A percentile compares a stretch with the other conserved stretches of the same genome.
These are phyloP conservation scores for Solanum tacnaense DNA, from an alignment of 257 asterid species.

Conservation along the genomic window DNA sequence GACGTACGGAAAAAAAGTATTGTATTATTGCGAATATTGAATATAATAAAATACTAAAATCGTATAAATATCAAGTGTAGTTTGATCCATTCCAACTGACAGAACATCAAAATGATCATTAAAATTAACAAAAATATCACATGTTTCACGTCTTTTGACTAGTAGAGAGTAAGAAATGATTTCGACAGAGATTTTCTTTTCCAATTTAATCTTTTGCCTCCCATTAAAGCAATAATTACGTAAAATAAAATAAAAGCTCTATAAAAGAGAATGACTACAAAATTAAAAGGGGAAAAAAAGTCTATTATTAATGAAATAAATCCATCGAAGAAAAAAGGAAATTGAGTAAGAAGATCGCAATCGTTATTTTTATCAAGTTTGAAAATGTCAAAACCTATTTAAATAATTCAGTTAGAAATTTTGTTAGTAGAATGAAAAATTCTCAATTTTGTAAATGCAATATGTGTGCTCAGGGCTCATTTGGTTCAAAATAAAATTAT, in stretches of 20 bases:
- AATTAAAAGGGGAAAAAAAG: not conserved
- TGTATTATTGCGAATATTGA: not conserved
- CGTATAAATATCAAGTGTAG: not conserved
- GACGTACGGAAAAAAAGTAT: fast-evolving
- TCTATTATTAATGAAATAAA: not conserved
- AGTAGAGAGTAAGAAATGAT: not conserved
- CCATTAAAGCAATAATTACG: not conserved
- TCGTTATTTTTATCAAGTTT: not conserved
- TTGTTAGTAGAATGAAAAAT: not conserved
- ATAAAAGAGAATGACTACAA: not conserved
- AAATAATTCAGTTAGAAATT: not conserved
- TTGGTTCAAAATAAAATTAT: not conserved
- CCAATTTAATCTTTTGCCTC: not conserved
- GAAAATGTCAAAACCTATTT: too few species aligned
- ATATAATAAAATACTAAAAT: too few species aligned
- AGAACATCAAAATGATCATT: not conserved
- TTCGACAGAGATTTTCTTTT: not conserved
- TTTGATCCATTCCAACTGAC: not conserved
- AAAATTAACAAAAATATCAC: not conserved
- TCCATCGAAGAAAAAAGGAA: not conserved
- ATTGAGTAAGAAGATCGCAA: not conserved
- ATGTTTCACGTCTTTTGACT: not conserved
- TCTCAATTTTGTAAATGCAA: not conserved
- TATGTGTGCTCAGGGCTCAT: not conserved
- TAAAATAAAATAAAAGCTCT: not conserved